These are phyloP conservation scores for Cicer judaicum DNA, from an alignment of 306 rosid genomes.

Conservation along the genomic window DNA sequence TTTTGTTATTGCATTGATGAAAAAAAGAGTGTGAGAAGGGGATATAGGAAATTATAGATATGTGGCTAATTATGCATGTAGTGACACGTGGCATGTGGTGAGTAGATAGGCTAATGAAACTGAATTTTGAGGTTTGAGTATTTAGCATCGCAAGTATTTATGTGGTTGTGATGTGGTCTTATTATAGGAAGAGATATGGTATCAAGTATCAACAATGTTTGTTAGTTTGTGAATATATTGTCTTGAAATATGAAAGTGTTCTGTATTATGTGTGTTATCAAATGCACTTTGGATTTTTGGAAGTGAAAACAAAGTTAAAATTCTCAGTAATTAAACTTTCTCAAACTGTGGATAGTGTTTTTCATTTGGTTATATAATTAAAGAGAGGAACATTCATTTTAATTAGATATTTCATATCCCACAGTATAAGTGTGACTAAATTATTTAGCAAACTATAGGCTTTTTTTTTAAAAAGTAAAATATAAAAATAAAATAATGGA, in stretches of 20 bases:
- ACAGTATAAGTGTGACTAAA: too few relatives aligned
- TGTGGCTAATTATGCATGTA: constrained; percentile 52
- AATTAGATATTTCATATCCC: not conserved
- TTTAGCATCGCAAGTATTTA: constrained; percentile 59
- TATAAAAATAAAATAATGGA: too few relatives aligned
- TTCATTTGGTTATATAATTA: not conserved
- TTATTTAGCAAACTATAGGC: too few relatives aligned
- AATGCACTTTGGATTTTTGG: not conserved
- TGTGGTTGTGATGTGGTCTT: constrained; percentile 67
- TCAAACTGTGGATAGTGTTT: not conserved
- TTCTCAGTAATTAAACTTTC: not conserved
- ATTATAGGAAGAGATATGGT: constrained; percentile 61
- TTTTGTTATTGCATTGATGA: constrained; percentile 39
- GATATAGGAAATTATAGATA: constrained; percentile 56
- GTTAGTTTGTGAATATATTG: constrained; percentile 39
- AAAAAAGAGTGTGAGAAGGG: constrained; percentile 37
- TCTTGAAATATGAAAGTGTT: not conserved
- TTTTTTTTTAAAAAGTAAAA: too few relatives aligned
- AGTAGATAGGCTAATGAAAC: constrained; percentile 50
- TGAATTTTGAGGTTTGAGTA: constrained; percentile 43
- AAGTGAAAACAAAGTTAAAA: not conserved
- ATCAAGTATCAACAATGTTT: constrained; percentile 41
- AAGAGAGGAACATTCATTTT: not conserved
- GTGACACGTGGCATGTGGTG: constrained; percentile 58
- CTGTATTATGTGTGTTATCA: not conserved